Base-by-base conservation (phyloP, 176 grass and related monocot genomes). In the Avena insularis region DNA sequence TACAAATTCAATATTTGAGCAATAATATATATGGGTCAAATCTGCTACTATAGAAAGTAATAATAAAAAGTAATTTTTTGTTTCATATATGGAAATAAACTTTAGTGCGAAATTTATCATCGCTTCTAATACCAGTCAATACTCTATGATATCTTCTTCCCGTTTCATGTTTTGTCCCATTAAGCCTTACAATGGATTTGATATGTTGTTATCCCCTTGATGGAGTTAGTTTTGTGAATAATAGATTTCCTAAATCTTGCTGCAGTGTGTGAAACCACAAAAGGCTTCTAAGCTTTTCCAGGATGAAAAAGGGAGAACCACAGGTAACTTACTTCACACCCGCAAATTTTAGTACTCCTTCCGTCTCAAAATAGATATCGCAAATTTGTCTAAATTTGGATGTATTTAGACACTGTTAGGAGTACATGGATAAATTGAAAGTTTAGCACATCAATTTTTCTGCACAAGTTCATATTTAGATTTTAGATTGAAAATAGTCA, bases 271-370 rank as follows among this genome's bases (percentile, higher is more conserved):
- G 10, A 8, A 36, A 53, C 59, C 51, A 31, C 72, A 12, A 38
- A 77, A 47, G n/a, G 46, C 59, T 66, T 77, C 29, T 85, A 66
- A 77, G 51, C 29, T 9, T 17, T 31, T 54, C 27, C 21, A 66
- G 27, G 60, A 31, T 66, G 7, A 66, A 10, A 17, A 70, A 56
- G 11, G 8, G 46, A 66, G 36, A 40, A 36, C 4, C 19, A 36
- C 46, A 85, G 83, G 83, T 85, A 77, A 77, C 27, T 76, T 51
- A 65, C 25, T 66, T 43, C 40, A 43, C 40, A 43, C 40, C 1
- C 0, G 40, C 40, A 43, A 43, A 43, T 43, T 43, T 43, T 43
- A 43, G 40, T 38, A 38, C 38, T 38, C 38, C 38, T 5, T 38
- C 38, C 4, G 38, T 38, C 5, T 38, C 38, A 38, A 38, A 38